Evolutionary conservation across 2,329 filamentous ascomycete genomes (phyloP), one percentile per base, ranked within the genome.

Genomic region (Sporothrix brunneoviolacea): DNA sequence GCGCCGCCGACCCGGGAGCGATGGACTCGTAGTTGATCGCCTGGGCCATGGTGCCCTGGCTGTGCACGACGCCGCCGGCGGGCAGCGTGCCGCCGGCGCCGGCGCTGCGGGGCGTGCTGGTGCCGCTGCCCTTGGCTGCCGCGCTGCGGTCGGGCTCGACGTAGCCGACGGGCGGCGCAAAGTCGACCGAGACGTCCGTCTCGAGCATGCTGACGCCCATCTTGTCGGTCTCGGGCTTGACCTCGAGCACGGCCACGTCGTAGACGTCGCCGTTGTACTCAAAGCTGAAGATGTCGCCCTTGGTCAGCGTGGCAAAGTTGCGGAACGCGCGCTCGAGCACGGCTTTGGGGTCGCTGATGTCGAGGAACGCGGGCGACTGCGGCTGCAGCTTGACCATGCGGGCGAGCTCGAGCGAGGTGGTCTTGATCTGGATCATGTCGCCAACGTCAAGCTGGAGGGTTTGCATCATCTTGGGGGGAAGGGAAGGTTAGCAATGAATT

Each of bases 401-500:
- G 30, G 93, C 93, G 0, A 91, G 83, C 45, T 91, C 88, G 15
- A 98, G 79, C 37, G 95, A 91, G 2, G 93, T 97, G 8, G 89
- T 94, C 68, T 94, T 94, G 67, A 96, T 84, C 70, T 98, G 91
- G 4, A 98, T 79, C 61, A 98, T 83, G 63, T 98, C 93, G 47
- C 93, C 93, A 1, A 91, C 88, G 53, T 97, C 91, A 50, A 98
- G 81, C 2, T 79, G 73, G 5, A 98, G 79, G 0, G 88, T 93
- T 71, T 90, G 82, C 93, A 98, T 97, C 73, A 97, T 86, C 89
- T 94, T n/a, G n/a, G n/a, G n/a, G n/a, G n/a, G n/a, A n/a, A n/a
- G n/a, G 60, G 27, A 4, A 19, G 21, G 35, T 30, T 24, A 35
- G 28, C 15, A 19, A 30, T 22, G 8, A 47, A 4, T 32, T n/a